Percentiles rank a stretch among this genome's conserved stretches.
Conservation (phyloP, 805 yeast genomes). For the Candida glaebosa region DNA sequence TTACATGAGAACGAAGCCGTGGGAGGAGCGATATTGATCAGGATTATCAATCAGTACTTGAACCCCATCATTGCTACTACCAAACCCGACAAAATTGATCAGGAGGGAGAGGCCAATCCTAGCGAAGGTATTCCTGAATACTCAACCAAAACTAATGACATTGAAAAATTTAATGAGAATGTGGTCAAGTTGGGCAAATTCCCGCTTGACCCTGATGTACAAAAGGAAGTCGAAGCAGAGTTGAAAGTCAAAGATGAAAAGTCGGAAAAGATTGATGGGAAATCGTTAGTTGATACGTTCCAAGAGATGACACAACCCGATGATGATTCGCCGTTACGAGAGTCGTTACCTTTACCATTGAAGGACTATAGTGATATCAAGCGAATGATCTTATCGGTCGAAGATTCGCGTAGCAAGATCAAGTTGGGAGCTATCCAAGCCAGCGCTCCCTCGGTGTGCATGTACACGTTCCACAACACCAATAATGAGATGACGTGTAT, state of each 20-base stretch:
- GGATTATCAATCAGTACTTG: conserved; percentile 82
- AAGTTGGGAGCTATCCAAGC: conserved; percentile 65
- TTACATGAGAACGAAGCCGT: conserved; percentile 87
- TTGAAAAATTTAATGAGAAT: conserved; percentile 63
- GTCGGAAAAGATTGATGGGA: conserved; percentile 30
- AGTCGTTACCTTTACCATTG: conserved; percentile 79
- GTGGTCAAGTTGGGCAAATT: conserved; percentile 77
- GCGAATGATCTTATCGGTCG: conserved; percentile 71
- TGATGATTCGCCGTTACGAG: conserved; percentile 68
- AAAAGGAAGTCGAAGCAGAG: conserved; percentile 81
- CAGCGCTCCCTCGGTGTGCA: conserved; percentile 88
- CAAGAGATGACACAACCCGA: conserved; percentile 47
- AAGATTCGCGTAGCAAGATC: conserved; percentile 76
- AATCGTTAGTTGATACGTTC: conserved; percentile 37
- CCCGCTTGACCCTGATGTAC: conserved; percentile 83
- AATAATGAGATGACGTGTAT: conserved; percentile 83
- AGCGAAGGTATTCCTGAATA: conserved; percentile 52
- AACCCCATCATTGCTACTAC: conserved; percentile 45
- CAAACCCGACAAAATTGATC: conserved; percentile 38
- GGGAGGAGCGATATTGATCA: conserved; percentile 84
- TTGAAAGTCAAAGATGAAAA: conserved; percentile 72
- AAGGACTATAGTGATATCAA: conserved; percentile 78
- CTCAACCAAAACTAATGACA: conserved; percentile 40
- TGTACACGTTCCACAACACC: conserved; percentile 97
- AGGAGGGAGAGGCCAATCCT: conserved; percentile 47